Percentiles rank a stretch among this genome's conserved stretches.
Evolutionary conservation across 768 basidiomycete genomes (phyloP).

Genomic region (Xerocomus brunneocitrinus): DNA sequence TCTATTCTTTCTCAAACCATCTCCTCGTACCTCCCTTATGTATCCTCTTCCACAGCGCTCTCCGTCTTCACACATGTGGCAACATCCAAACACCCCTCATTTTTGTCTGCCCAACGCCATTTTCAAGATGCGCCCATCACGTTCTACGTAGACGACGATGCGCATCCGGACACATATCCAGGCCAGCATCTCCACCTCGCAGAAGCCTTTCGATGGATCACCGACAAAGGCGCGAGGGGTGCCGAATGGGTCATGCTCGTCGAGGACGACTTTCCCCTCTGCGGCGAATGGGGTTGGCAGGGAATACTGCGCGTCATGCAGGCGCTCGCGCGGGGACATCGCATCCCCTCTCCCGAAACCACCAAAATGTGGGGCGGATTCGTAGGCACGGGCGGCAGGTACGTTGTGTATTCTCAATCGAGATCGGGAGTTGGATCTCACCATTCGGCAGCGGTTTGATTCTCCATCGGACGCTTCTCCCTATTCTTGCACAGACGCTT

Average conservation of each 20-base stretch:
- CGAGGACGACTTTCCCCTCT: slow-evolving; percentile 44
- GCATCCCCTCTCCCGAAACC: slow-evolving; percentile 4
- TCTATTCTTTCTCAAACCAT: slow-evolving; percentile 35
- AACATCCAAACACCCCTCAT: slow-evolving; percentile 27
- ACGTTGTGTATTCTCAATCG: not conserved
- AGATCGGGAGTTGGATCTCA: not conserved
- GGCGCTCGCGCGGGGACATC: slow-evolving; percentile 23
- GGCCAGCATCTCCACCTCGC: slow-evolving; percentile 40
- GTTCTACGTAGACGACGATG: slow-evolving; percentile 30
- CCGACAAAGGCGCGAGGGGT: slow-evolving; percentile 10
- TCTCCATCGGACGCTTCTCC: slow-evolving; percentile 34
- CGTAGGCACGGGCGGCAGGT: slow-evolving; percentile 42
- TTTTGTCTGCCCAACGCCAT: slow-evolving; percentile 22
- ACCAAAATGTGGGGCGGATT: slow-evolving; percentile 34
- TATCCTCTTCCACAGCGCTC: slow-evolving; percentile 26
- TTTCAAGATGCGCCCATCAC: slow-evolving; percentile 23
- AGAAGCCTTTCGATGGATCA: slow-evolving; percentile 38
- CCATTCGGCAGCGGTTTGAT: slow-evolving; percentile 37
- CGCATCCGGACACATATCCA: slow-evolving; percentile 17
- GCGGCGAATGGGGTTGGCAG: slow-evolving; percentile 34
- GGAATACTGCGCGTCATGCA: slow-evolving; percentile 32
- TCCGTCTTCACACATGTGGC: slow-evolving; percentile 38
- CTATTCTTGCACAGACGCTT: slow-evolving; percentile 32
- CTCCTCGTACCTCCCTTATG: slow-evolving; percentile 34
- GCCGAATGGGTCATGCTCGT: slow-evolving; percentile 42